Conservation (phyloP, 306 rosid species). For the Arachis hypogaea region DNA sequence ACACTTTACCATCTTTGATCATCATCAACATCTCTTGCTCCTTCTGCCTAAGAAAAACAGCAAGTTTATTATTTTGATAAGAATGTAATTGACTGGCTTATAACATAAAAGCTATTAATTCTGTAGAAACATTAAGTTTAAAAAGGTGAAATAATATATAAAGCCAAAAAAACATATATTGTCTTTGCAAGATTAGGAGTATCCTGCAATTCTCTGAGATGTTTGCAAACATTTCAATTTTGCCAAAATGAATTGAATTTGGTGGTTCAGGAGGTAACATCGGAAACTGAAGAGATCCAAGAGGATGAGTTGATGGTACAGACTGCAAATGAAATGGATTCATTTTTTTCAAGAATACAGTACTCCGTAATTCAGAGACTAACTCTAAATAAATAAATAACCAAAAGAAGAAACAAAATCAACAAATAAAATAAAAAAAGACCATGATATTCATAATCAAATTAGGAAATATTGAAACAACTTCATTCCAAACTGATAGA, state of each 20-base stretch:
- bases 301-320: conserved; percentile 17
- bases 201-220: conserved; percentile 60
- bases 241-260: conserved; percentile 67
- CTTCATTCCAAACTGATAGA: no score
- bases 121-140: not conserved
- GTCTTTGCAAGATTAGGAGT: conserved; percentile 70
- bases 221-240: conserved; percentile 51
- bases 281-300: conserved; percentile 45
- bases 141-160: not conserved
- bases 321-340: conserved; percentile 55
- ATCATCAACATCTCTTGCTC: conserved; percentile 69
- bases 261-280: conserved; percentile 53
- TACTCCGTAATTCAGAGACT: conserved; percentile 16
- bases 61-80: conserved; percentile 5
- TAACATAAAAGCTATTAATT: not conserved
- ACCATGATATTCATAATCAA: not conserved
- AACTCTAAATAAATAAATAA: not conserved
- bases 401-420: not conserved
- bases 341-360: conserved; percentile 33
- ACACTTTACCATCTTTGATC: conserved; percentile 52
- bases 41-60: conserved; percentile 57
- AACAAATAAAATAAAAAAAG: no score
- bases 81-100: not conserved
- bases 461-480: no score
- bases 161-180: conserved; percentile 48